Evolutionary conservation across 805 yeast genomes (phyloP).

Genomic region (Wickerhamiella sorbophila): DNA sequence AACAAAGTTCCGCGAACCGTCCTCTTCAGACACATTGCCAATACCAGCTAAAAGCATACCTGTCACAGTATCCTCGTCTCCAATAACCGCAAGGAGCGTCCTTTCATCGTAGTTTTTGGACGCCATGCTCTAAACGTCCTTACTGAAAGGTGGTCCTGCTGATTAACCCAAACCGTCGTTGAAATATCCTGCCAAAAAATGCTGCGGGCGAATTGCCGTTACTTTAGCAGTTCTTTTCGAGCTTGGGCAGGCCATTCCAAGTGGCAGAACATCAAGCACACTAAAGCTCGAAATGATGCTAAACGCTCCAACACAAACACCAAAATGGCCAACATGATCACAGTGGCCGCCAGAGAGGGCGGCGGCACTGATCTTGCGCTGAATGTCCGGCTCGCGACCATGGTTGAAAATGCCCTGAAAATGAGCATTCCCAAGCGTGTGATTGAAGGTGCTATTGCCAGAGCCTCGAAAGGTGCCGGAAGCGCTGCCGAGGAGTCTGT

Average conservation of each 20-base stretch:
- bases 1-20: slow-evolving; percentile 63
- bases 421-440: slow-evolving; percentile 69
- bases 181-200: too few species aligned
- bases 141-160: too few species aligned
- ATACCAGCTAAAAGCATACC: slow-evolving; percentile 91
- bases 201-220: background rate
- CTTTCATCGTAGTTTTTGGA: slow-evolving; percentile 44
- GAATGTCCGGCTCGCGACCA: slow-evolving; percentile 50
- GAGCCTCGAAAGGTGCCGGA: slow-evolving; percentile 34
- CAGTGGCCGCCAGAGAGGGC: slow-evolving; percentile 51
- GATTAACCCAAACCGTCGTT: too few species aligned
- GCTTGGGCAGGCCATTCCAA: slow-evolving; percentile 71
- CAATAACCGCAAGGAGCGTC: slow-evolving; percentile 79
- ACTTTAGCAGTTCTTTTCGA: background rate
- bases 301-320: slow-evolving; percentile 54
- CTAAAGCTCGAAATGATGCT: slow-evolving; percentile 85
- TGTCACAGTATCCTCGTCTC: slow-evolving; percentile 95
- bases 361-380: slow-evolving; percentile 53
- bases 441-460: slow-evolving; percentile 72
- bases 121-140: slow-evolving; percentile 10
- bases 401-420: slow-evolving; percentile 64
- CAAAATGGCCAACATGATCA: slow-evolving; percentile 57
- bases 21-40: slow-evolving; percentile 57
- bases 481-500: slow-evolving; percentile 54
- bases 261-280: slow-evolving; percentile 92